Base-by-base conservation (phyloP, 179 eudicot species). In the Vitellaria paradoxa region DNA sequence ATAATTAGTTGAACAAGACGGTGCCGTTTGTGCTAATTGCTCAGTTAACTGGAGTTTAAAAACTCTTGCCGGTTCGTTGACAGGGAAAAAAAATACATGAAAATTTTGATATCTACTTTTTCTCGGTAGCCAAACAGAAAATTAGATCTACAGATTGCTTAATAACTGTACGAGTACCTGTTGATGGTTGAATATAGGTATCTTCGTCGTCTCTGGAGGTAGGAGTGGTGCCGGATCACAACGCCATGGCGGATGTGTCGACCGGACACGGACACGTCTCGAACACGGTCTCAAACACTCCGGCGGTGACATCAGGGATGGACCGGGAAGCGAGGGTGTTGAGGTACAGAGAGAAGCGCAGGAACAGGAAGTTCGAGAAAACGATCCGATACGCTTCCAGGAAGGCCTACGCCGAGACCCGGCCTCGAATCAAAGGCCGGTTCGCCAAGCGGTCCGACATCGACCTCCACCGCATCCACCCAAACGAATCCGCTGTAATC, bases 271-370 rank as follows among this genome's bases (percentile, higher is more conserved):
- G 72, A 20, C 60, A 30, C 57, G n/a, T 78, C 1, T 18, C 74
- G 75, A n/a, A 84, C 70, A 55, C 72, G 67, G 14, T 76, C 73
- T 18, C 49, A 5, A 81, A 81, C 9, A 76, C 78, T 69, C 88
- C 84, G 76, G 57, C 87, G 76, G 37, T 30, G 37, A 2, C 37
- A 30, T 20, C 85, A 15, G 84, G 89, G 11, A 56, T 86, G 49
- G 97, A 92, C 47, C 85, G 97, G 61, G 92, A 92, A 62, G 97
- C 94, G 3, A 85, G 93, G 72, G 97, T 91, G 21, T 59, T 90
- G 80, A 88, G 93, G 91, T 91, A 91, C 87, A 84, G 87, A 74
- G 97, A 92, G 85, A 92, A 92, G 86, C 78, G 93, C 63, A 92
- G 89, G 89, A 92, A 90, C 76, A 76, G 94, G 26, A 92, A 87